phyloP scores from a whole-genome alignment of 768 basidiomycete genomes.

The Russula emetica region DNA sequence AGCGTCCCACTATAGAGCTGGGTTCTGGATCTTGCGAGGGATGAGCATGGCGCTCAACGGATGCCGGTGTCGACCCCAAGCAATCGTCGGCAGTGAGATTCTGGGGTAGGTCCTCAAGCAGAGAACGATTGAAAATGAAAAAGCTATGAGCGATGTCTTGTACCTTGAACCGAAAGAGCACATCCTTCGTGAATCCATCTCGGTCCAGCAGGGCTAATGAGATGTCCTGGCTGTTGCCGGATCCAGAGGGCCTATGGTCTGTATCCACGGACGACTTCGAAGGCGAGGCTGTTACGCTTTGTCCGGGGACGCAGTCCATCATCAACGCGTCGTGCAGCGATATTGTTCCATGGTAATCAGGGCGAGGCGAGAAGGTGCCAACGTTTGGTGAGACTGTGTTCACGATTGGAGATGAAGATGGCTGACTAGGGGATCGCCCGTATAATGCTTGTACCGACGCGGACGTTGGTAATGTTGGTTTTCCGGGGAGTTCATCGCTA shows the following conservation, averaged over 20 bases:
- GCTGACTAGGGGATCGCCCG: constrained; percentile 43
- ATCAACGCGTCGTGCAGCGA: constrained; percentile 19
- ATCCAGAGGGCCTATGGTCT: constrained; percentile 26
- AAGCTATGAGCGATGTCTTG: constrained; percentile 60
- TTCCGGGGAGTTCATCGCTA: constrained; percentile 30
- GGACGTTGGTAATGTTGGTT: constrained; percentile 38
- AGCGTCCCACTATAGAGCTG: constrained; percentile 30
- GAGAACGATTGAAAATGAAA: constrained; percentile 53
- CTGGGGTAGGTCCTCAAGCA: constrained; percentile 46
- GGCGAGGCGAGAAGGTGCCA: constrained; percentile 32
- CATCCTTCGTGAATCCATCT: constrained; percentile 65
- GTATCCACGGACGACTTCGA: constrained; percentile 28
- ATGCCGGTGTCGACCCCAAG: constrained; percentile 12
- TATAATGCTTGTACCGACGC: constrained; percentile 53
- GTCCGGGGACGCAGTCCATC: not conserved
- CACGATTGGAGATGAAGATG: constrained; percentile 16
- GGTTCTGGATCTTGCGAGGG: not conserved
- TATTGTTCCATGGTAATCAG: constrained; percentile 12
- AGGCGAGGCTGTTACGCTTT: constrained; percentile 1
- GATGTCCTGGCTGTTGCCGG: constrained; percentile 25
- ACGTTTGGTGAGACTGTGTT: constrained; percentile 35
- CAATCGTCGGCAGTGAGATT: constrained; percentile 46
- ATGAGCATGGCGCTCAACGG: constrained; percentile 13
- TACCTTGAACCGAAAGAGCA: constrained; percentile 60
- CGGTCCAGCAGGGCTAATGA: constrained; percentile 54